phyloP scores from a whole-genome alignment of 345 rosid genomes.

The Kernera saxatilis region DNA sequence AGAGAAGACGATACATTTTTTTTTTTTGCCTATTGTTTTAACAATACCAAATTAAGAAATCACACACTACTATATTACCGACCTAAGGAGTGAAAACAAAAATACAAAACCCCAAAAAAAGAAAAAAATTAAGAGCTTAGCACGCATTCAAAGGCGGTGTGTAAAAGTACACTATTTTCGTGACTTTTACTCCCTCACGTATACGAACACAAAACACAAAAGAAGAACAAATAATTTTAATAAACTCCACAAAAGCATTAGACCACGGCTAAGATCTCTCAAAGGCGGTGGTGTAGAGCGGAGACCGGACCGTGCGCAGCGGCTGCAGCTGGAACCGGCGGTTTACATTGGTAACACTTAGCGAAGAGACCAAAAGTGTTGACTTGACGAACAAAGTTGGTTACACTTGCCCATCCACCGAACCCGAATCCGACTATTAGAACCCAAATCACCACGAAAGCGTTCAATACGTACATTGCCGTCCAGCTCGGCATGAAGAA shows the following conservation, averaged over 20 bases:
- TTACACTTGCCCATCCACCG: slow-evolving; percentile 99
- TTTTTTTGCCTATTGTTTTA: slow-evolving; percentile 18
- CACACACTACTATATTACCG: slow-evolving; percentile 33
- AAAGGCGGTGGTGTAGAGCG: slow-evolving; percentile 36
- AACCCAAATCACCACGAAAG: slow-evolving; percentile 80
- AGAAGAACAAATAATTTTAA: neutral
- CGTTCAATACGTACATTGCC: slow-evolving; percentile 67
- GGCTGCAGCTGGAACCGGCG: slow-evolving; percentile 41
- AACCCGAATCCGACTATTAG: slow-evolving; percentile 88
- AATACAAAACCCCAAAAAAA: slow-evolving; percentile 12
- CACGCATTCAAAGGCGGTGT: slow-evolving; percentile 43
- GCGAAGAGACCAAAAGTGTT: slow-evolving; percentile 94
- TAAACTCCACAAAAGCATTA: slow-evolving; percentile 19
- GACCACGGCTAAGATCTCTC: slow-evolving; percentile 16
- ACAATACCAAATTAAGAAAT: slow-evolving; percentile 27
- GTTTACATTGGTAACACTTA: slow-evolving; percentile 96
- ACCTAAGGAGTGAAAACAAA: slow-evolving; percentile 24
- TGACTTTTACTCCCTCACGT: slow-evolving; percentile 40
- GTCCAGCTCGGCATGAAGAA: slow-evolving; percentile 85
- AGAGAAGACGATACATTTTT: slow-evolving; percentile 10
- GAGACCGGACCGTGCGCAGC: slow-evolving; percentile 35
- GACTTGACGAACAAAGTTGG: slow-evolving; percentile 80
- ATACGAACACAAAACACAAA: slow-evolving; percentile 51
- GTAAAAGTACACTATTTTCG: slow-evolving; percentile 26
- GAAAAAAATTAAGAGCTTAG: slow-evolving; percentile 45